Conservation (phyloP, 208 protist genomes). For the Leishmania turanica region DNA sequence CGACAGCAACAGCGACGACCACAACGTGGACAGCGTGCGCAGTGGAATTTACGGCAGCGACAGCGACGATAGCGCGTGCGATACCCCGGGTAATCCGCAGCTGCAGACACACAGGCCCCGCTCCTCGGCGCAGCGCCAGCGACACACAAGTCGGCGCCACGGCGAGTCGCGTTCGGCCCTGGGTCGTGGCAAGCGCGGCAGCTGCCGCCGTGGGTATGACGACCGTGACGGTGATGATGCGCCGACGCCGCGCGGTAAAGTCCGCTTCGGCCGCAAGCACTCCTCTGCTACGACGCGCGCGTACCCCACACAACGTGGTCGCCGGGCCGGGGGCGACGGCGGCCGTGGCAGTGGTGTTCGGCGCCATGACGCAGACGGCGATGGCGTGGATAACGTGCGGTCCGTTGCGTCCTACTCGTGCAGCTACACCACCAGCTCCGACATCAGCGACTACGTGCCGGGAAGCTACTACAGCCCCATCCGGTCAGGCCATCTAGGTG, state of each 20-base stretch:
- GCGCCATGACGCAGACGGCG: conserved; percentile 8
- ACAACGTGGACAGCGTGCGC: neutral
- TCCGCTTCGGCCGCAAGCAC: neutral
- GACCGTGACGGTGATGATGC: neutral
- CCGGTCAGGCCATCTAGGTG: neutral
- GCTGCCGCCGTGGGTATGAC: neutral
- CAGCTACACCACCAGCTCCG: conserved; percentile 31
- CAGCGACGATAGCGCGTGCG: conserved; percentile 7
- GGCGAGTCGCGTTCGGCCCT: neutral
- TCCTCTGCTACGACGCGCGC: conserved; percentile 17
- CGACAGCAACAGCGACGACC: conserved; percentile 10
- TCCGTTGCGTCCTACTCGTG: conserved; percentile 25
- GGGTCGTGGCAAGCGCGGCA: neutral
- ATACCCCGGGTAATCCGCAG: conserved; percentile 53
- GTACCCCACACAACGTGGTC: neutral
- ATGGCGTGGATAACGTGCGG: conserved; percentile 10
- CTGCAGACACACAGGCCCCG: conserved; percentile 49
- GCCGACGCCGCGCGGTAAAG: neutral
- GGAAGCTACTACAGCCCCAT: conserved; percentile 31
- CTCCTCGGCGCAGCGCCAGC: conserved; percentile 18
- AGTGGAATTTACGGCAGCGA: conserved; percentile 2
- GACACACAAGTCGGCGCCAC: conserved; percentile 4
- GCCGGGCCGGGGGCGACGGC: neutral
- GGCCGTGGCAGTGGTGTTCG: neutral
- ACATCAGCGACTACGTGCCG: conserved; percentile 25